phyloP scores from a whole-genome alignment of 805 yeast species.

The Lachancea fermentati region DNA sequence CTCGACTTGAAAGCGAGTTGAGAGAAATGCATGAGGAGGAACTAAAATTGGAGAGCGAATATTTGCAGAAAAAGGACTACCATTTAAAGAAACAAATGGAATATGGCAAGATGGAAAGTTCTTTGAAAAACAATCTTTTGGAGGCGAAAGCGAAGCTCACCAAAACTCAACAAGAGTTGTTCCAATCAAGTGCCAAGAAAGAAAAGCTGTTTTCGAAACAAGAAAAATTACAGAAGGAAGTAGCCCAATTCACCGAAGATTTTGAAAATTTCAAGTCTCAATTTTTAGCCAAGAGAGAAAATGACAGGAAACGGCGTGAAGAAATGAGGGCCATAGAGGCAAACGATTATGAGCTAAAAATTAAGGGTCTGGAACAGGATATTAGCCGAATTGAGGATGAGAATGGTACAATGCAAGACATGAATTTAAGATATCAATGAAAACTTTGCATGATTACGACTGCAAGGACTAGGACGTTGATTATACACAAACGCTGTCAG shows the following conservation, averaged over 20 bases:
- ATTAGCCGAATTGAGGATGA: constrained; percentile 28
- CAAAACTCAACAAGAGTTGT: constrained; percentile 21
- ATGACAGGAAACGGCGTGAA: constrained; percentile 20
- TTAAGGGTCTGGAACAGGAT: constrained; percentile 33
- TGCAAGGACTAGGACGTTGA: too few species aligned
- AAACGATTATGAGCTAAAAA: constrained; percentile 26
- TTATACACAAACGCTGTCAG: too few species aligned
- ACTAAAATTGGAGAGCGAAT: constrained; percentile 31
- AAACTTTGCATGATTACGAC: too few species aligned
- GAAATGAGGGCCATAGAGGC: constrained; percentile 23
- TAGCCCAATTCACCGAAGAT: constrained; percentile 20
- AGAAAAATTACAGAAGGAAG: constrained; percentile 24
- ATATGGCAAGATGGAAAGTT: constrained; percentile 22
- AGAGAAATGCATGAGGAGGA: constrained; percentile 15
- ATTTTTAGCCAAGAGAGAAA: constrained; percentile 18
- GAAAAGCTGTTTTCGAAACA: constrained; percentile 19
- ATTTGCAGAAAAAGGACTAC: constrained; percentile 33
- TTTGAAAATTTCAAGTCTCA: constrained; percentile 19
- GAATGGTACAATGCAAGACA: constrained; percentile 22
- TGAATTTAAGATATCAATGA: too few species aligned
- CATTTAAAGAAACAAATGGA: constrained; percentile 33
- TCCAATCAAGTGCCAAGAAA: constrained; percentile 19
- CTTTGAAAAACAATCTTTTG: constrained; percentile 14
- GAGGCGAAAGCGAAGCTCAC: constrained; percentile 9
- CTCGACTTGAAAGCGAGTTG: constrained; percentile 19